Evolutionary conservation across 306 rosid species (phyloP).

Genomic region (Senna tora): DNA sequence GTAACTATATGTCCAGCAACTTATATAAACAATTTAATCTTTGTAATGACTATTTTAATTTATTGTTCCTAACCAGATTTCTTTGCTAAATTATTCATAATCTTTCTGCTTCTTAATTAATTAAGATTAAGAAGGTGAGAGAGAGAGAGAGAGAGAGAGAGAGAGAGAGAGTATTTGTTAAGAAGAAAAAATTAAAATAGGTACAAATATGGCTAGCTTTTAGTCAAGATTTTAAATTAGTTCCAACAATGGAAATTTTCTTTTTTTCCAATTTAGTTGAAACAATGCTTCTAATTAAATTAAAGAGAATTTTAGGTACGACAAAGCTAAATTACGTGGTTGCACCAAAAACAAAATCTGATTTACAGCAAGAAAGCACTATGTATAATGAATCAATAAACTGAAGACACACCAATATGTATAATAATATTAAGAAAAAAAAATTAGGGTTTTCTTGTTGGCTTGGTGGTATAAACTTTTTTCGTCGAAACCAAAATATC

Average conservation of each 20-base stretch:
- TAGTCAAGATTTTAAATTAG: background rate
- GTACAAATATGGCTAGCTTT: slow-evolving; percentile 15
- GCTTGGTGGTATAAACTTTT: no score
- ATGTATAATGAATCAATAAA: background rate
- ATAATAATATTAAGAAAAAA: background rate
- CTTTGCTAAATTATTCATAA: slow-evolving; percentile 57
- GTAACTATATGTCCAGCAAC: no score
- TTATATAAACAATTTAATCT: no score
- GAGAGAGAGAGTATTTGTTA: no score
- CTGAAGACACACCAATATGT: background rate
- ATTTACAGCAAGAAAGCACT: background rate
- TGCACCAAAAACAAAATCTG: slow-evolving; percentile 20
- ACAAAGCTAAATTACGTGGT: slow-evolving; percentile 46
- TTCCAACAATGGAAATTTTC: background rate
- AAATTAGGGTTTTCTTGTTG: slow-evolving; percentile 32
- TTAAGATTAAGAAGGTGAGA: no score
- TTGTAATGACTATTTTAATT: no score
- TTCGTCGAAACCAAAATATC: no score
- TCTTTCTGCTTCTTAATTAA: no score
- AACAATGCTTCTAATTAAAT: slow-evolving; percentile 18
- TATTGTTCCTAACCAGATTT: no score
- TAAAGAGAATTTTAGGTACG: slow-evolving; percentile 51
- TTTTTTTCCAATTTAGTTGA: background rate
- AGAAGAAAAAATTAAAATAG: no score
- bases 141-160: no score